Percentiles rank a stretch among this genome's conserved stretches.
These are phyloP conservation scores for Dictyostelium discoideum DNA, from an alignment of 78 protist genomes.

Conservation along the genomic window DNA sequence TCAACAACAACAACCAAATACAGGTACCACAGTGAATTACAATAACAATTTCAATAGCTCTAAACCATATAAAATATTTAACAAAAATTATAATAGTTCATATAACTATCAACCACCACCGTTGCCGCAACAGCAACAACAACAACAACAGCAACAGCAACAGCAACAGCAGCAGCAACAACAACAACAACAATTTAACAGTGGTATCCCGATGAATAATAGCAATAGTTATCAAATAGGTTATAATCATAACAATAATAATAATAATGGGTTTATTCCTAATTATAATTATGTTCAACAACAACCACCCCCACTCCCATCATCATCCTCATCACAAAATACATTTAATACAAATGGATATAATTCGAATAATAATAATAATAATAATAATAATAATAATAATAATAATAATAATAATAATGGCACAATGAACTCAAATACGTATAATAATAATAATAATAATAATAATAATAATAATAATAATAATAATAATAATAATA, in stretches of 20 bases:
- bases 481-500: not conserved
- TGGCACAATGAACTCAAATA: not conserved
- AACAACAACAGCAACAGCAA: not conserved
- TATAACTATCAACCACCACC: not conserved
- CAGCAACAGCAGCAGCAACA: not conserved
- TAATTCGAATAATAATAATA: not conserved
- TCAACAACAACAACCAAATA: not conserved
- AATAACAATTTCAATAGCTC: no score
- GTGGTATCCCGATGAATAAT: not conserved
- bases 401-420: slow-evolving; percentile 7
- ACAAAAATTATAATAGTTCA: not conserved
- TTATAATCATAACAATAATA: not conserved
- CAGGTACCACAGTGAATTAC: not conserved
- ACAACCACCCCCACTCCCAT: not conserved
- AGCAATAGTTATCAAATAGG: not conserved
- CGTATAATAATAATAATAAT: not conserved
- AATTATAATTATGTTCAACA: not conserved
- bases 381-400: not conserved
- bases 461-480: not conserved
- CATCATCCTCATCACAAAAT: not conserved
- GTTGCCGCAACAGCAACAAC: not conserved
- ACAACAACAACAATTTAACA: not conserved
- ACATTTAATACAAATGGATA: not conserved
- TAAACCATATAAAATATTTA: not conserved
- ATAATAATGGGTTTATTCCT: not conserved